Evolutionary conservation across 2,329 filamentous ascomycete species (phyloP), one percentile per base, ranked within the genome.

Genomic region (Hypoxylon sp.): DNA sequence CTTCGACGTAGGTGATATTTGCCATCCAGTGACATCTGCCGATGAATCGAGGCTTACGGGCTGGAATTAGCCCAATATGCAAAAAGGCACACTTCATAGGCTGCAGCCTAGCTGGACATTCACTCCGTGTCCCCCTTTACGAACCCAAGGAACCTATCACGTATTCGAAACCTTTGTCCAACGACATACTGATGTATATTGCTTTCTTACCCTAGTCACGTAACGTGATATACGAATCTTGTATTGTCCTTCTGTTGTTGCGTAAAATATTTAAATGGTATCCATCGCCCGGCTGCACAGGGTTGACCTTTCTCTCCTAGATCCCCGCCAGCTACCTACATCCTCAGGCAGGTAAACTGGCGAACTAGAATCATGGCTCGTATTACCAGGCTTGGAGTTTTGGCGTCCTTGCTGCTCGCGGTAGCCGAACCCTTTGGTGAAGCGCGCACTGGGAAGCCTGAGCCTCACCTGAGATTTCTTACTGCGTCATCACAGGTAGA

Each of bases 121-220:
- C n/a, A 20, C 10, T 27, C 43, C 33, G 31, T 40, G 21, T 35
- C 20, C 15, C n/a, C 21, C 18, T 46, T 35, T 23, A 31, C 29
- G 37, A 46, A 21, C 38, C 46, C 26, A 48, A 37, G 42, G 51
- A 47, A 37, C 31, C 24, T 33, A 15, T 21, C 13, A 15, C 43
- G 29, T 48, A 47, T 52, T 48, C 18, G 18, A 45, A n/a, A 20
- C 7, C n/a, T 2, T 46, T 31, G 37, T 33, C 37, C 20, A 45
- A 35, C 13, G 13, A 21, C 49, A 45, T 31, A 47, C 55, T 62
- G n/a, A 18, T 50, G 10, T 54, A 59, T 62, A 59, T 50, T 59
- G 20, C 40, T 20, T 56, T 56, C 42, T 43, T 18, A 37, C 49
- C 5, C 48, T 31, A 24, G 23, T 13, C 27, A 48, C 43, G 49